These are phyloP conservation scores for Termitomyces sp. DNA, from an alignment of 768 basidiomycete genomes.

Conservation along the genomic window DNA sequence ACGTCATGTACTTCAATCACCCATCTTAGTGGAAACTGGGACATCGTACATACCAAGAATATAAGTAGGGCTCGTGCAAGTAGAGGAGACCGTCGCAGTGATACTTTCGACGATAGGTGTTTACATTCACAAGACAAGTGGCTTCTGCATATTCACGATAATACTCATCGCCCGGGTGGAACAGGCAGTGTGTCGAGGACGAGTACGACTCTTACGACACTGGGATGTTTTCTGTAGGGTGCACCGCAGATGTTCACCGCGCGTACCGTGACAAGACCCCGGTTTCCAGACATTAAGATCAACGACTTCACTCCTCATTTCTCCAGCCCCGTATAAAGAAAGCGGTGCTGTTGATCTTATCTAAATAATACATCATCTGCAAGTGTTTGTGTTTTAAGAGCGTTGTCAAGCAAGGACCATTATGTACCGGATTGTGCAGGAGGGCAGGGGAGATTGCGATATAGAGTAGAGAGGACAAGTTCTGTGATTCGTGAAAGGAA, in stretches of 20 bases:
- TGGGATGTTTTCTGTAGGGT: background rate
- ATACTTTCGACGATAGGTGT: no score
- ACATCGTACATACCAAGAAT: background rate
- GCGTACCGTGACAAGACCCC: no score
- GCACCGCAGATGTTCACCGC: background rate
- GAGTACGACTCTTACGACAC: background rate
- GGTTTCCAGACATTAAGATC: no score
- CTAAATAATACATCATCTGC: background rate
- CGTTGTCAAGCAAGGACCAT: background rate
- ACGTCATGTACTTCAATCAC: background rate
- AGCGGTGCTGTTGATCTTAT: background rate
- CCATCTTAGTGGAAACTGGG: background rate
- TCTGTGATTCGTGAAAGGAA: no score
- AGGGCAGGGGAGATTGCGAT: background rate
- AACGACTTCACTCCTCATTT: background rate
- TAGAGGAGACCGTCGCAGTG: background rate
- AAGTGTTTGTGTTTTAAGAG: background rate
- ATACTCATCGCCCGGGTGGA: no score
- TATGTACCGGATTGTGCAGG: background rate
- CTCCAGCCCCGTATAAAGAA: background rate
- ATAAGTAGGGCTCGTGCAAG: background rate
- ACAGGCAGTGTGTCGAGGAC: no score
- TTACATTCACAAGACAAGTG: background rate
- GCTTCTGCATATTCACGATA: background rate
- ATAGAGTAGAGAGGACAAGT: no score